A percentile compares a stretch with the other conserved stretches of the same genome.
Conservation (phyloP, 2,329 filamentous ascomycete genomes). For the Fusarium beomiforme region DNA sequence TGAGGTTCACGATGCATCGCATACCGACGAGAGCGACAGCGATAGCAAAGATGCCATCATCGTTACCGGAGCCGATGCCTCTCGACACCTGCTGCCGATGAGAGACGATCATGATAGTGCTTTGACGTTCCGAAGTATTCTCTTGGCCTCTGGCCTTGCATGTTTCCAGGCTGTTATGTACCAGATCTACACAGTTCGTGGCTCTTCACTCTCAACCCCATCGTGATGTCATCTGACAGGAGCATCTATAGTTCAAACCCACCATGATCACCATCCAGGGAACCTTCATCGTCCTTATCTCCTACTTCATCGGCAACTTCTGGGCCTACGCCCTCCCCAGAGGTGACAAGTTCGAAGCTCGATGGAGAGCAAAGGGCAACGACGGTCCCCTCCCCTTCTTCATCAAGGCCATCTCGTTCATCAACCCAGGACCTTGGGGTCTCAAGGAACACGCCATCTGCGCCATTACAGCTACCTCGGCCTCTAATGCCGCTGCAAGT, state of each 20-base stretch:
- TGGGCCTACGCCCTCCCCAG: constrained; percentile 55
- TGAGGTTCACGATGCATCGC: constrained; percentile 2
- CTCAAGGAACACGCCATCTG: constrained; percentile 67
- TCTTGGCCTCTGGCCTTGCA: constrained; percentile 60
- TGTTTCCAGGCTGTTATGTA: constrained; percentile 65
- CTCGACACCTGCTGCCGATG: constrained; percentile 58
- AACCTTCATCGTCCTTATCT: constrained; percentile 67
- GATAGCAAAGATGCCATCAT: constrained; percentile 58
- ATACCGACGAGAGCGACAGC: constrained; percentile 45
- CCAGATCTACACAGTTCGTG: constrained; percentile 63
- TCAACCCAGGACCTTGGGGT: constrained; percentile 63
- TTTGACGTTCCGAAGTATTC: constrained; percentile 63
- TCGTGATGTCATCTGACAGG: not conserved
- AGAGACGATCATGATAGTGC: constrained; percentile 63
- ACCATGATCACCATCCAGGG: constrained; percentile 59
- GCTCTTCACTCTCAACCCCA: rapidly evolving
- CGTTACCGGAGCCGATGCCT: constrained; percentile 61
- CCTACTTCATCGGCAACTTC: constrained; percentile 62
- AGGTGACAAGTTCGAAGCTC: constrained; percentile 59
- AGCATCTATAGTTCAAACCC: constrained; percentile 59
- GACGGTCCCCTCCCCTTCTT: constrained; percentile 54
- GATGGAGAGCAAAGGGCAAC: constrained; percentile 56
- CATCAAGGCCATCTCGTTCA: constrained; percentile 53
- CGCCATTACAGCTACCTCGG: constrained; percentile 63
- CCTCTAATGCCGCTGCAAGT: constrained; percentile 58